Base-by-base conservation (phyloP, 2,329 filamentous ascomycete genomes). In the Talaromyces sp. region DNA sequence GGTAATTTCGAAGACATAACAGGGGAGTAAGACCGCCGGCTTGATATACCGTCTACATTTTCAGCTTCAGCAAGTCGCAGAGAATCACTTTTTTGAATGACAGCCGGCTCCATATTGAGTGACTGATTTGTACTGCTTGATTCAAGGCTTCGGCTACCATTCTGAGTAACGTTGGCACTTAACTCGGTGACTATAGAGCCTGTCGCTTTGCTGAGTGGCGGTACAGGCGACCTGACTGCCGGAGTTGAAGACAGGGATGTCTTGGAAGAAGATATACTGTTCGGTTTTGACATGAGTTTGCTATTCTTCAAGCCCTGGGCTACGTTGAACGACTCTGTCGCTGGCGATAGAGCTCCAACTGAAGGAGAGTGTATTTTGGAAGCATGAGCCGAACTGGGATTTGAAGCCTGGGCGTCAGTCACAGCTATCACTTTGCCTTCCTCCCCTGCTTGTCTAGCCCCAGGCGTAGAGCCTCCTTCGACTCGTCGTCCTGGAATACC, bases 131-230 rank as follows among this genome's bases (percentile, higher is more conserved):
- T 57, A 56, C 68, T 71, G 51, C 67, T 58, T 35, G 73, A 71
- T 54, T 67, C 66, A 25, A 67, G 68, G 35, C 63, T 66, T 48
- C 62, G 64, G 22, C 63, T 55, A 36, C 62, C 60, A 37, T 72
- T 69, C 53, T 66, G 71, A 11, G 68, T 57, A 36, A 70, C 72
- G 61, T 72, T 75, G 46, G 75, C 73, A 61, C 75, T 71, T 15
- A 76, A 56, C 62, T 77, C 84, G 72, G 61, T 80, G 66, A 72
- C 72, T 64, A 67, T 78, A 71, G 65, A 71, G 63, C 66, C 81
- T 72, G 65, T 77, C 75, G 61, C 65, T 51, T 72, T 78, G 6
- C 71, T 69, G 22, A 75, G 62, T 15, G 73, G 68, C 7, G 66
- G 66, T 53, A 71, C 64, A 45, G 69, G 73, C n/a, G 73, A 70